These are phyloP conservation scores for Colletotrichum tofieldiae DNA, from an alignment of 2,329 filamentous ascomycete genomes.

Conservation along the genomic window DNA sequence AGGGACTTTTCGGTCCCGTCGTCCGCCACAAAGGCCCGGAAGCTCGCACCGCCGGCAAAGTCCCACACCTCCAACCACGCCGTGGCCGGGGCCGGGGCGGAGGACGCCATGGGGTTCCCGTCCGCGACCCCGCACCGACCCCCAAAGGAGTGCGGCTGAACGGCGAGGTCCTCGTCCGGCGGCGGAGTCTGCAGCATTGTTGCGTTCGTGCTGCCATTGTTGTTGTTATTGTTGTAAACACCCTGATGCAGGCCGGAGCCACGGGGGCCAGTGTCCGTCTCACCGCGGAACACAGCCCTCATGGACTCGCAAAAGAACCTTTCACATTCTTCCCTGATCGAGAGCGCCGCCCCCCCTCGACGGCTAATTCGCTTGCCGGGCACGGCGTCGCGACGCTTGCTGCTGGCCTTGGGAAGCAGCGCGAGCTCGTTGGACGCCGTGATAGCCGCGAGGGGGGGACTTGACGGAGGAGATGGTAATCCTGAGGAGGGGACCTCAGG, in stretches of 20 bases:
- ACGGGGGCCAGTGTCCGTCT: constrained; percentile 83
- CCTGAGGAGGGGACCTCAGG: constrained; percentile 92
- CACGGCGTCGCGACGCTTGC: constrained; percentile 58
- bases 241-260: constrained; percentile 86
- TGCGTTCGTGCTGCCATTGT: constrained; percentile 19
- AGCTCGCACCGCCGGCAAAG: constrained; percentile 86
- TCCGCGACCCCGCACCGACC: constrained; percentile 33
- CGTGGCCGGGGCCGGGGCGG: constrained; percentile 50
- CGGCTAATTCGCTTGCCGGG: constrained; percentile 61
- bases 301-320: constrained; percentile 99
- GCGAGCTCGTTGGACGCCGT: constrained; percentile 78
- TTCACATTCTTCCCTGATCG: constrained; percentile 99
- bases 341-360: constrained; percentile 93
- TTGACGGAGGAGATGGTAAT: constrained; percentile 87
- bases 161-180: constrained; percentile 62
- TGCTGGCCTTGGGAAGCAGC: constrained; percentile 70
- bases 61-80: constrained; percentile 88
- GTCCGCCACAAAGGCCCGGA: constrained; percentile 87
- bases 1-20: constrained; percentile 80
- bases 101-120: constrained; percentile 42
- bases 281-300: constrained; percentile 95
- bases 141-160: constrained; percentile 47
- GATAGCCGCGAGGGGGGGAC: constrained; percentile 88
- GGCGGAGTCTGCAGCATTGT: constrained; percentile 65
- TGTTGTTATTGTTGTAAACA: constrained; percentile 67